phyloP scores from a whole-genome alignment of 2,329 filamentous ascomycete genomes.

The Ceratocystis smalleyi region DNA sequence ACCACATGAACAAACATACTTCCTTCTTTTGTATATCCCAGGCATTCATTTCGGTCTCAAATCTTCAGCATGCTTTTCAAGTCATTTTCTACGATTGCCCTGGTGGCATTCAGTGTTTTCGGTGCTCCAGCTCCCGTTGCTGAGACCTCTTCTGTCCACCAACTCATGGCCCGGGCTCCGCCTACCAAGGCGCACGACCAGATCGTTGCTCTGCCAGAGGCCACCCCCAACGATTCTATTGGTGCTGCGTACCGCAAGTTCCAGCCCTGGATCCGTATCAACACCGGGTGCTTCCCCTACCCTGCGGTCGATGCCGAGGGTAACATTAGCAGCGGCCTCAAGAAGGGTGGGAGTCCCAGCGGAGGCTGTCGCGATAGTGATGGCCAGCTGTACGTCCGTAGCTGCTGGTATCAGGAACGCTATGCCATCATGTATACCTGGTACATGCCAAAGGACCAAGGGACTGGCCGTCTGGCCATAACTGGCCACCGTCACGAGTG shows the following conservation, averaged over 20 bases:
- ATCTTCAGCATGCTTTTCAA: conserved; percentile 14
- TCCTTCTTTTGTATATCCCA: neutral
- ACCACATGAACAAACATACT: too few relatives aligned
- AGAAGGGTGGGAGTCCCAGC: conserved; percentile 21
- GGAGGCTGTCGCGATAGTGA: conserved; percentile 24
- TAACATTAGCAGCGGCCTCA: conserved; percentile 32
- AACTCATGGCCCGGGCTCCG: conserved; percentile 19
- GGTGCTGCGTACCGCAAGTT: conserved; percentile 24
- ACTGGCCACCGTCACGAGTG: conserved; percentile 28
- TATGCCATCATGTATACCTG: conserved; percentile 30
- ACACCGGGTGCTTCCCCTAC: conserved; percentile 46
- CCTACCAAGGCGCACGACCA: conserved; percentile 22
- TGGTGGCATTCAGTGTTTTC: neutral
- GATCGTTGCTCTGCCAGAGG: conserved; percentile 24
- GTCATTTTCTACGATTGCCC: conserved; percentile 6
- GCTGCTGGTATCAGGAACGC: conserved; percentile 20
- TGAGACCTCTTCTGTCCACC: conserved; percentile 17
- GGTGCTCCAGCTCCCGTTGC: conserved; percentile 2
- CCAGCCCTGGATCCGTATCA: conserved; percentile 25
- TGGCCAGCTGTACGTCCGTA: conserved; percentile 28
- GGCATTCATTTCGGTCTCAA: neutral
- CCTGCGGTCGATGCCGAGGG: conserved; percentile 43
- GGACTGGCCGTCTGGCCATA: conserved; percentile 20
- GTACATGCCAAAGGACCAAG: conserved; percentile 34
- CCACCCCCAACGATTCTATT: conserved; percentile 22